Base-by-base conservation (phyloP, 176 grass and related monocot genomes). In the Echinochloa phyllopogon region DNA sequence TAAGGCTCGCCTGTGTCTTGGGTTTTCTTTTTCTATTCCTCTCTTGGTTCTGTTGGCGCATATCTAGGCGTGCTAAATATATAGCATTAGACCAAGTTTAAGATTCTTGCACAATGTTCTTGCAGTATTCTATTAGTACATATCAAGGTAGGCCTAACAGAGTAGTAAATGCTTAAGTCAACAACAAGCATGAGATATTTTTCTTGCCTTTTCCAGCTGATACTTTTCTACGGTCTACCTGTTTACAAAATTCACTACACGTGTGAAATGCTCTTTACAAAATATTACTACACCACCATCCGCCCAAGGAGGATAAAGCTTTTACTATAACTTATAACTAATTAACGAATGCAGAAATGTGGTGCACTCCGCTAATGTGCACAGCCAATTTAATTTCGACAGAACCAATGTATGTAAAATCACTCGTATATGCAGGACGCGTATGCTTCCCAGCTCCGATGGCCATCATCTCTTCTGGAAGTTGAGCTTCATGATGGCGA, bases 401-500 rank as follows among this genome's bases (percentile, higher is more conserved):
- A 7, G 3, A 68, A 68, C 17, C 8, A 21, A 41, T 68, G 37
- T 18, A 41, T 68, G 37, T 18, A 21, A 67, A 67, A 65, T 18
- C 36, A 7, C 3, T 17, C 8, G 15, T 24, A 55, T 56, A 24
- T 58, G 56, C 56, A 58, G 53, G 53, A 53, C 20, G 24, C 55
- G 55, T 8, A 20, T 10, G n/a, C 8, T 4, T 59, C 56, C 56
- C 21, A 20, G 51, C 16, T 53, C 51, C 48, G 14, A 20, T 55
- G 1, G 52, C 7, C 60, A 79, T 86, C 82, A 94, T 80, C 91
- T 93, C 77, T 85, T 96, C 67, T 96, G 94, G 86, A 97, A 97
- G 79, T 97, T 97, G 40, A 97, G 38, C 65, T 88, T 92, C 86
- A 92, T 91, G 57, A 97, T 97, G 8, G 94, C 86, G 21, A 97